Evolutionary conservation across 257 asterid species (phyloP), one percentile per base, ranked within the genome.

Genomic region (Ajuga chamaepitys): DNA sequence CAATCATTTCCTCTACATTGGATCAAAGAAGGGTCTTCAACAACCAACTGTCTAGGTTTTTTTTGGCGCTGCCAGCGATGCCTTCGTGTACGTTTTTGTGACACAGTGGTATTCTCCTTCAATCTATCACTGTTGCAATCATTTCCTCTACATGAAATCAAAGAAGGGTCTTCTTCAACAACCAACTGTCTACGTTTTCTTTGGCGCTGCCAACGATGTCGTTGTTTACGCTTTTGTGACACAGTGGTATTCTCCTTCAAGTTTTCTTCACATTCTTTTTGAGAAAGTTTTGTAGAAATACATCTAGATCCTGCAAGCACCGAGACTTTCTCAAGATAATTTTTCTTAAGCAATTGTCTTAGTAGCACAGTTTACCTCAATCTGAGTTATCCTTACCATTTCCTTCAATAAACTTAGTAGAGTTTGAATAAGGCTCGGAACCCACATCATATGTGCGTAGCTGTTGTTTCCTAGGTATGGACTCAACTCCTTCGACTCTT

Each of bases 51-150:
- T 67, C 71, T 64, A 41, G 48, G 77, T 63, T 85, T 84, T 77
- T 87, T 83, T 24, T 58, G 80, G 12, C 95, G 90, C 74, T 77
- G 88, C 96, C 94, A 82, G 54, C 83, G 67, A 69, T 41, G 73
- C 77, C 56, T 73, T 60, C 98, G 78, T 54, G 9, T 65, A 71
- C 80, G 83, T 82, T 92, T 89, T 67, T 60, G 74, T n/a, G 76
- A 47, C 56, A 41, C 58, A 48, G 20, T 58, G 59, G 32, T 51
- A 53, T 57, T 64, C 45, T 42, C 71, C 59, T 79, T 72, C 47
- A 77, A 73, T 67, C n/a, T n/a, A n/a, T n/a, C n/a, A n/a, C n/a
- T n/a, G n/a, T n/a, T n/a, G n/a, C n/a, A n/a, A n/a, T n/a, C 59
- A 58, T 64, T 73, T 80, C 16, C 67, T 45, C 38, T 48, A 66